Conservation (phyloP, 2,329 filamentous ascomycete species). For the Aspergillus piperis region DNA sequence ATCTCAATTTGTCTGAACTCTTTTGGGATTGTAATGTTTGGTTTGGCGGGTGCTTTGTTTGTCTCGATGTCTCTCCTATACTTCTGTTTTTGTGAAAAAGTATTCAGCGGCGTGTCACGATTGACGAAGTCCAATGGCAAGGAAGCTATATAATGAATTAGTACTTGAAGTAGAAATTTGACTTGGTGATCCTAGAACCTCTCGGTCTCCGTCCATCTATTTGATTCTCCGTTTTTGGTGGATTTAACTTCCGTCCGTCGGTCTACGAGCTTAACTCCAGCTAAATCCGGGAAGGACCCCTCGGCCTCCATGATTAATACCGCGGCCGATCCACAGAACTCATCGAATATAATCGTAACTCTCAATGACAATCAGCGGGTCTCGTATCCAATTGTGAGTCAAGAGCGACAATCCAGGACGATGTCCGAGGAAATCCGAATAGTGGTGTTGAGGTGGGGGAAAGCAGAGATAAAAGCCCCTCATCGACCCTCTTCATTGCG, state of each 20-base stretch:
- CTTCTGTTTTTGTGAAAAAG: conserved; percentile 1
- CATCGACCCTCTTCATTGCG: neutral
- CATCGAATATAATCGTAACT: neutral
- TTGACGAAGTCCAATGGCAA: conserved; percentile 1
- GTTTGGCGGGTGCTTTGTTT: neutral
- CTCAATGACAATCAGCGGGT: neutral
- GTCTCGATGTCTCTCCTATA: neutral
- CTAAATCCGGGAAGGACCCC: neutral
- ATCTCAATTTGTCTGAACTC: neutral
- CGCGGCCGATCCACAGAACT: neutral
- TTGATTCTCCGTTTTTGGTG: neutral
- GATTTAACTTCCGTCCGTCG: neutral
- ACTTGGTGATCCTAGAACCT: neutral
- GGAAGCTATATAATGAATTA: neutral
- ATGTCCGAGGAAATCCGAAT: neutral
- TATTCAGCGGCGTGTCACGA: conserved; percentile 1
- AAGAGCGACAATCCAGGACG: neutral
- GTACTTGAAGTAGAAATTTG: neutral
- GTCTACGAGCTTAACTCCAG: neutral
- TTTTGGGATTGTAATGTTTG: neutral
- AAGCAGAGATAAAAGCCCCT: neutral
- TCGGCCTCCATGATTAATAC: neutral
- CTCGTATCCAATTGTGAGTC: neutral
- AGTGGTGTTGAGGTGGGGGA: neutral
- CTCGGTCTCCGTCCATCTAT: neutral